These are phyloP conservation scores for Paramecium sexaurelia DNA, from an alignment of 73 alveolate species.

Conservation along the genomic window DNA sequence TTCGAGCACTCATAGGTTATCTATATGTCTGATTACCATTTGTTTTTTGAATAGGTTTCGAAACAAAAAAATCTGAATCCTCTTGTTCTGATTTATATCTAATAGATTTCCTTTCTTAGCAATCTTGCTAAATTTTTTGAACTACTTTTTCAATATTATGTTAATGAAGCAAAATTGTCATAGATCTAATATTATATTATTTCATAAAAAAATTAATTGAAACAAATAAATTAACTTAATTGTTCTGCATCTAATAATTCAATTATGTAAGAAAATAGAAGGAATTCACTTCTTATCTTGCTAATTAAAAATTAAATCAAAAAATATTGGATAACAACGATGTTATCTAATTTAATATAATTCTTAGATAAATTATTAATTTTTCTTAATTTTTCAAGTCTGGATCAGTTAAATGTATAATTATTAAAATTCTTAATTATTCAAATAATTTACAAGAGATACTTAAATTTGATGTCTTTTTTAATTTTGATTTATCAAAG, in stretches of 20 bases:
- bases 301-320: too few species aligned
- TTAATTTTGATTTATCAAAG: too few species aligned
- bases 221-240: not conserved
- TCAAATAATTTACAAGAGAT: too few species aligned
- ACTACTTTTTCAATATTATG: not conserved
- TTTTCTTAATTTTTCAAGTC: too few species aligned
- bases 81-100: not conserved
- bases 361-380: too few species aligned
- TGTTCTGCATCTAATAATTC: not conserved
- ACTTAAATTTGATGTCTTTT: too few species aligned
- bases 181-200: conserved; percentile 17
- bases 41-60: not conserved
- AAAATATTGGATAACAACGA: too few species aligned
- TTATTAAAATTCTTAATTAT: too few species aligned
- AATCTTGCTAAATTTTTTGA: not conserved
- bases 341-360: too few species aligned
- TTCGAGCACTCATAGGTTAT: conserved; percentile 37
- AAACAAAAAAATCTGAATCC: conserved; percentile 7
- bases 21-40: not conserved
- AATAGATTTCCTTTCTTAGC: not conserved
- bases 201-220: not conserved
- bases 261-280: not conserved
- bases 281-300: too few species aligned
- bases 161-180: conserved; percentile 8
- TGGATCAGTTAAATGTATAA: too few species aligned